Base-by-base conservation (phyloP, 2,329 filamentous ascomycete species). In the Dothideomycetidae sp. region DNA sequence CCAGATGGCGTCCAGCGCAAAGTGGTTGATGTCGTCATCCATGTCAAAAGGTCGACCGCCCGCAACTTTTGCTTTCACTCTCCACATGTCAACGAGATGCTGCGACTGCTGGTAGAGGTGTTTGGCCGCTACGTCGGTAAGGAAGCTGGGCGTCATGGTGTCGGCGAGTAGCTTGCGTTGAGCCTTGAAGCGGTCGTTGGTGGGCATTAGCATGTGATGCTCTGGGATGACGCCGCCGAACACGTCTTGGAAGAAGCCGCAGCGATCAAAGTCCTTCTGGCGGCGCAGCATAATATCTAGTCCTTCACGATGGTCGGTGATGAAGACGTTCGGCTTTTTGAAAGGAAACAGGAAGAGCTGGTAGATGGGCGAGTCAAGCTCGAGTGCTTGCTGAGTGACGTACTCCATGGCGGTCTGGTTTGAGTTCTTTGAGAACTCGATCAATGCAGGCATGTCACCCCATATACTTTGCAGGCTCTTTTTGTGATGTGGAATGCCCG, bases 311-410 rank as follows among this genome's bases (percentile, higher is more conserved):
- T 53, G 59, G 39, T 66, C 64, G 13, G 56, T 51, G 3, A 70
- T 43, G 3, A 70, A 39, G 1, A 71, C 51, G 47, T 55, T 58
- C 2, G 66, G 68, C 17, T 51, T 52, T 1, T 46, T 43, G 11
- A 66, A 54, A 1, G 67, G 65, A 5, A 52, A 50, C 36, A 67
- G 48, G 46, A 70, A 70, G 4, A 63, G 50, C 44, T 72, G 68
- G 4, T 61, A 48, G 40, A 70, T 55, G 0, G 64, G 62, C 9
- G 56, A 57, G 4, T 59, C 44, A 32, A 59, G 37, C 15, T 42
- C 36, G 19, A 30, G 36, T 21, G 35, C 26, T 7, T 44, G 38
- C 13, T 36, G 31, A 5, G 41, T 33, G 19, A 51, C 31, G 31
- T 40, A 50, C 0, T 32, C 21, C 13, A 42, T 41, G 1, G 50